Evolutionary conservation across 306 rosid genomes (phyloP).

Genomic region (Abrus pulchellus): DNA sequence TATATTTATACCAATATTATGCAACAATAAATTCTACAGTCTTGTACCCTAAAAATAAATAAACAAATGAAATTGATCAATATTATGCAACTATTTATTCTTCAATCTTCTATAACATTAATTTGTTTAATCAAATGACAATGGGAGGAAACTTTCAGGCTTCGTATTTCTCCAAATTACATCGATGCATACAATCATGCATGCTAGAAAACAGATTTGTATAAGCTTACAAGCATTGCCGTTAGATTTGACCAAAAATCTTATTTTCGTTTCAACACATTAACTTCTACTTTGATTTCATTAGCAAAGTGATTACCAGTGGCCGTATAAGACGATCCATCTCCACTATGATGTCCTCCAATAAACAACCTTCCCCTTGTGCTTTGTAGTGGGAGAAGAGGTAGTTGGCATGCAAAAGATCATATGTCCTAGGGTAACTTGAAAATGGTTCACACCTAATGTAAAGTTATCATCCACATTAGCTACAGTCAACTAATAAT

Average conservation of each 20-base stretch:
- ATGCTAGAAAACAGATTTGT: conserved; percentile 15
- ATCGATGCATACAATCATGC: neutral
- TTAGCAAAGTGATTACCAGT: conserved; percentile 62
- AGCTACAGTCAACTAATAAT: conserved; percentile 39
- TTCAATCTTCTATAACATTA: conserved; percentile 3
- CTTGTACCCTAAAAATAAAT: neutral
- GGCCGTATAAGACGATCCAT: conserved; percentile 92
- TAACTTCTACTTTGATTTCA: conserved; percentile 35
- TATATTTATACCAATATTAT: neutral
- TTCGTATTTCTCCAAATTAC: neutral
- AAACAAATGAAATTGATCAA: neutral
- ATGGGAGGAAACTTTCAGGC: neutral
- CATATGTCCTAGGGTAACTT: conserved; percentile 90
- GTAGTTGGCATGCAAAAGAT: conserved; percentile 81
- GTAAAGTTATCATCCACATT: conserved; percentile 34
- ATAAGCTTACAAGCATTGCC: neutral
- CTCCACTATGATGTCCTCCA: conserved; percentile 93
- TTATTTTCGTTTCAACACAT: conserved; percentile 21
- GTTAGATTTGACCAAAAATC: conserved; percentile 14
- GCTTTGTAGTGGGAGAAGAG: conserved; percentile 80
- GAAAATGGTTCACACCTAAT: conserved; percentile 96
- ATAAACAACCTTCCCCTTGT: conserved; percentile 64
- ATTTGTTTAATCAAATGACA: conserved; percentile 28
- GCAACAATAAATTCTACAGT: neutral
- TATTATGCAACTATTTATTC: neutral